Percentiles rank a stretch among this genome's conserved stretches.
These are phyloP conservation scores for Strombidium stylifer DNA, from an alignment of 73 alveolate species.

Conservation along the genomic window DNA sequence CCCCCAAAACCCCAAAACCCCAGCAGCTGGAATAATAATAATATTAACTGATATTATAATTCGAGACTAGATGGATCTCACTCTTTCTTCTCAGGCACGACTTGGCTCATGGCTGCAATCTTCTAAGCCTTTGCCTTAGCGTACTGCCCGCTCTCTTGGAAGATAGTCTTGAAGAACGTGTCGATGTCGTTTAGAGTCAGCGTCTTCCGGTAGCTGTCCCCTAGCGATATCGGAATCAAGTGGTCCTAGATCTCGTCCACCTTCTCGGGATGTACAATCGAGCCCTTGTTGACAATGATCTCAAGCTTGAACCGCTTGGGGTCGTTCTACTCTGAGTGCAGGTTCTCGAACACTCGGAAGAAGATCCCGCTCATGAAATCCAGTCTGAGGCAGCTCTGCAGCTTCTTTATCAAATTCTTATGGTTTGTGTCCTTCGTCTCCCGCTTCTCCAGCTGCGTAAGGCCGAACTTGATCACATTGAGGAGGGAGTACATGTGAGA, in stretches of 20 bases:
- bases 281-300: constrained; percentile 48
- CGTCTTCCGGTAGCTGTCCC: constrained; percentile 21
- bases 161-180: constrained; percentile 11
- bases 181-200: constrained; percentile 37
- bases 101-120: too few species aligned
- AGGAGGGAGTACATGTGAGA: constrained; percentile 86
- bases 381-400: constrained; percentile 54
- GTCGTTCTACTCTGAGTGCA: constrained; percentile 62
- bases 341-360: constrained; percentile 71
- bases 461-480: constrained; percentile 68
- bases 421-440: constrained; percentile 43
- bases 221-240: constrained; percentile 16
- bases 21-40: too few species aligned
- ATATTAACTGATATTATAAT: too few species aligned
- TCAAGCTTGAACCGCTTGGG: constrained; percentile 78
- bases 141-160: neutral
- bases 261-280: constrained; percentile 11
- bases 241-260: constrained; percentile 21
- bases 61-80: too few species aligned
- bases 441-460: constrained; percentile 28
- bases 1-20: too few species aligned
- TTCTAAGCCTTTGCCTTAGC: neutral
- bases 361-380: constrained; percentile 74
- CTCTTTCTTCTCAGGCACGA: too few species aligned
- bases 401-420: too few species aligned